Evolutionary conservation across 495 filamentous ascomycete genomes (phyloP).

Genomic region (Penicillium manginii): DNA sequence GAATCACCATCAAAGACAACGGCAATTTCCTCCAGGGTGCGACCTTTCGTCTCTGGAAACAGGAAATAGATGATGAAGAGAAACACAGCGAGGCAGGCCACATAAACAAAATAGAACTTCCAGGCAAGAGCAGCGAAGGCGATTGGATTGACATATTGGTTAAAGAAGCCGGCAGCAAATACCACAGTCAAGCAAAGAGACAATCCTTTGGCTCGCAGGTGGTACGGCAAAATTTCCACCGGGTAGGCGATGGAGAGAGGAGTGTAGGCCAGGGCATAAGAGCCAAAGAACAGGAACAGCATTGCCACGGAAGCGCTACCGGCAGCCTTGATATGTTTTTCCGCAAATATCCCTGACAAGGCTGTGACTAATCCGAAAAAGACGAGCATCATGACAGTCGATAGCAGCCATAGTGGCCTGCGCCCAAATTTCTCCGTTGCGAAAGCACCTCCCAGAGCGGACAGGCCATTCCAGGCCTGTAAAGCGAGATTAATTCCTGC

Average conservation of each 20-base stretch:
- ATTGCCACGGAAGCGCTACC: not conserved
- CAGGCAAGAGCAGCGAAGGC: conserved; percentile 1
- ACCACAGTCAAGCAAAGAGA: conserved; percentile 28
- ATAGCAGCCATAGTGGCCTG: not conserved
- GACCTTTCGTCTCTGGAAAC: conserved; percentile 5
- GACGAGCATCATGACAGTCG: not conserved
- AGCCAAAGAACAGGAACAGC: not conserved
- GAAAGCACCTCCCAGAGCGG: not conserved
- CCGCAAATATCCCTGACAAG: not conserved
- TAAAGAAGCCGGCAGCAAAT: conserved; percentile 1
- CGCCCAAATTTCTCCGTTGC: not conserved
- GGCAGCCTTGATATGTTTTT: not conserved
- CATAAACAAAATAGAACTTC: conserved; percentile 8
- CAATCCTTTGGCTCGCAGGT: conserved; percentile 67
- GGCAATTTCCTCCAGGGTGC: conserved; percentile 2
- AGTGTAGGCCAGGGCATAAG: not conserved
- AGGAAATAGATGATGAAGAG: not conserved
- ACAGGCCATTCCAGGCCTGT: not conserved
- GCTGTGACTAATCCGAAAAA: not conserved
- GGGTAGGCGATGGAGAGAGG: conserved; percentile 68
- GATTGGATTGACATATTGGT: not conserved
- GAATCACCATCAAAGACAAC: conserved; percentile 1
- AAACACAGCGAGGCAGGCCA: not conserved
- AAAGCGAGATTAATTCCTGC: not conserved
- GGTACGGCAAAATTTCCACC: conserved; percentile 60